Conservation (phyloP, 306 rosid species). For the Rosa lucieae region DNA sequence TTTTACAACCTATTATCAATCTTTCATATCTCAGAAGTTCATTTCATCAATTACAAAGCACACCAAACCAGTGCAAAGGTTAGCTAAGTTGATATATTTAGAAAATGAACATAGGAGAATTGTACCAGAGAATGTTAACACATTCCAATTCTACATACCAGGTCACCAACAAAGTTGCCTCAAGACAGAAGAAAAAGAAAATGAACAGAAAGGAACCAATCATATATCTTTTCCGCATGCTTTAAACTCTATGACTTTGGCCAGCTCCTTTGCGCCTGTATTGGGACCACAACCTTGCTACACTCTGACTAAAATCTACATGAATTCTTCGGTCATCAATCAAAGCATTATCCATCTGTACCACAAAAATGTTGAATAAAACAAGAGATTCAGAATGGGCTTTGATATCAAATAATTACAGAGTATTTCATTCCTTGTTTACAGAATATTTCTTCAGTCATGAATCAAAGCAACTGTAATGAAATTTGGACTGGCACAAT, state of each 20-base stretch:
- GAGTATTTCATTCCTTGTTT: background rate
- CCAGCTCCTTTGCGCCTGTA: conserved; percentile 69
- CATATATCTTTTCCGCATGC: background rate
- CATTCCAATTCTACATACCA: background rate
- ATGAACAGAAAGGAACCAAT: conserved; percentile 4
- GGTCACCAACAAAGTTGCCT: background rate
- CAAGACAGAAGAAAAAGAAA: background rate
- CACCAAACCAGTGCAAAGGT: background rate
- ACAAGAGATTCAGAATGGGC: background rate
- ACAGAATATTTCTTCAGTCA: conserved; percentile 58
- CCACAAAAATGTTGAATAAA: conserved; percentile 22
- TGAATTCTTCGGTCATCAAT: conserved; percentile 97
- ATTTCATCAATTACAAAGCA: background rate
- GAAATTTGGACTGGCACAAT: no score
- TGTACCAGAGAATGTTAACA: background rate
- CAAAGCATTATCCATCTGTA: conserved; percentile 93
- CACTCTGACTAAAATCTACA: conserved; percentile 98
- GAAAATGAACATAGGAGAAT: background rate
- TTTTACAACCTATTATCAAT: background rate
- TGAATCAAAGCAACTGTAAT: conserved; percentile 95
- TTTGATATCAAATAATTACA: background rate
- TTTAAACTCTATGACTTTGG: conserved; percentile 45
- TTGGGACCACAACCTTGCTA: conserved; percentile 87
- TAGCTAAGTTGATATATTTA: background rate
- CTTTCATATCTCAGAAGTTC: background rate